phyloP scores from a whole-genome alignment of 495 filamentous ascomycete genomes.

The Bathelium albidoporum region DNA sequence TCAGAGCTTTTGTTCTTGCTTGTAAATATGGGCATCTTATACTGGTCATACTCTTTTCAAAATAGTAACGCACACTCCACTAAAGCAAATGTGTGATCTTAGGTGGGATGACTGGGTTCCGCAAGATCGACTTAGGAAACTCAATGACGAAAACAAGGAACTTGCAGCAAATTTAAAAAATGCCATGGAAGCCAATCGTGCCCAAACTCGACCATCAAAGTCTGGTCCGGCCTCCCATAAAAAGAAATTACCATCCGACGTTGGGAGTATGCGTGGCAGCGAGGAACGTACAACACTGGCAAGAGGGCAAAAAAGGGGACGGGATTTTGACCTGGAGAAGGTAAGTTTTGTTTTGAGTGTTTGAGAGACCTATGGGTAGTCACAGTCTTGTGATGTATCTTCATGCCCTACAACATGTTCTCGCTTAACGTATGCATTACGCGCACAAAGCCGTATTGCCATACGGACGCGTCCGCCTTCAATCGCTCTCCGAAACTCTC shows the following conservation, averaged over 20 bases:
- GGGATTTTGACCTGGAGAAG: constrained; percentile 80
- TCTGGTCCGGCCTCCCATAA: constrained; percentile 37
- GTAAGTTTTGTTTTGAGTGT: constrained; percentile 42
- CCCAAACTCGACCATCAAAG: background rate
- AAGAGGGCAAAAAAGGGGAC: constrained; percentile 55
- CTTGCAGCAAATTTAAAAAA: constrained; percentile 58
- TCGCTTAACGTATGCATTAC: no score
- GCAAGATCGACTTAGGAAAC: constrained; percentile 86
- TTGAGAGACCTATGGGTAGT: background rate
- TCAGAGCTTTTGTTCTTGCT: no score
- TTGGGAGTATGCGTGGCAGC: constrained; percentile 52
- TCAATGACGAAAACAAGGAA: constrained; percentile 86
- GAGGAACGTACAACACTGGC: constrained; percentile 60
- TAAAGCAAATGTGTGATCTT: background rate
- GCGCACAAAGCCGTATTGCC: no score
- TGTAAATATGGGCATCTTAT: no score
- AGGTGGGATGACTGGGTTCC: constrained; percentile 99
- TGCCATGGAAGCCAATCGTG: constrained; percentile 42
- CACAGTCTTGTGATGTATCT: background rate
- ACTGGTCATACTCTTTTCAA: no score
- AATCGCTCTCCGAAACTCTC: background rate
- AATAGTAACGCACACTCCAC: no score
- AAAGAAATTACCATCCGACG: constrained; percentile 25
- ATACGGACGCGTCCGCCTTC: no score
- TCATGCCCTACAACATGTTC: constrained; percentile 9